Base-by-base conservation (phyloP, 306 rosid genomes). In the Calophaca sinica region DNA sequence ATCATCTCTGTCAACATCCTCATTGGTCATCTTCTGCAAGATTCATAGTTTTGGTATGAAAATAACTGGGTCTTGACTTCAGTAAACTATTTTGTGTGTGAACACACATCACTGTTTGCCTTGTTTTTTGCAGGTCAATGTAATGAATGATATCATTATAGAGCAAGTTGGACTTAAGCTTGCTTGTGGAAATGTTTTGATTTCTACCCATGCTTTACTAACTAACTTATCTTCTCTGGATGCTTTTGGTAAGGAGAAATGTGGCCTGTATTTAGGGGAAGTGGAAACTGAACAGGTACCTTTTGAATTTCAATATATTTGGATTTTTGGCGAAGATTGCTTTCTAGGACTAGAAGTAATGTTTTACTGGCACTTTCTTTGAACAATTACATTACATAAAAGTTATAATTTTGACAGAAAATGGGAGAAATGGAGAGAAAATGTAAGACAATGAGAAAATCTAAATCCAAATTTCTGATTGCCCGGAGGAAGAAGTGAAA, bases 1-100 rank as follows among this genome's bases (percentile, higher is more conserved):
- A 81, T 41, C 74, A 78, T 75, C 96, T 94, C 63, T 87, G 97
- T 82, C 88, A 80, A 79, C 88, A 88, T 77, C 89, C 91, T 54
- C 77, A 74, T 68, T 88, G 97, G 98, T 74, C 96, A 11, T 84
- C 91, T 79, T 70, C 84, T 69, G 72, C 85, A 81, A 88, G 81
- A 72, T 75, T 91, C 76, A 48, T 75, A 49, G 83, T 86, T 74
- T 78, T 89, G 98, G 98, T 93, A 93, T 41, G 80, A 7, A 62
- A 82, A 62, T 53, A 28, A 71, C 66, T 11, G 45, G 74, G 76
- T 65, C n/a, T n/a, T 26, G 28, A 60, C 70, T 76, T 49, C 59
- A 20, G 14, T 62, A 15, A 20, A 53, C n/a, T 51, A 41, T 63
- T 26, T 68, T 57, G 42, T 45, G 54, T 26, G 15, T 5, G 31